Percentiles rank a stretch among this genome's conserved stretches.
These are phyloP conservation scores for Cucumis melo DNA, from an alignment of 306 rosid genomes.

Conservation along the genomic window DNA sequence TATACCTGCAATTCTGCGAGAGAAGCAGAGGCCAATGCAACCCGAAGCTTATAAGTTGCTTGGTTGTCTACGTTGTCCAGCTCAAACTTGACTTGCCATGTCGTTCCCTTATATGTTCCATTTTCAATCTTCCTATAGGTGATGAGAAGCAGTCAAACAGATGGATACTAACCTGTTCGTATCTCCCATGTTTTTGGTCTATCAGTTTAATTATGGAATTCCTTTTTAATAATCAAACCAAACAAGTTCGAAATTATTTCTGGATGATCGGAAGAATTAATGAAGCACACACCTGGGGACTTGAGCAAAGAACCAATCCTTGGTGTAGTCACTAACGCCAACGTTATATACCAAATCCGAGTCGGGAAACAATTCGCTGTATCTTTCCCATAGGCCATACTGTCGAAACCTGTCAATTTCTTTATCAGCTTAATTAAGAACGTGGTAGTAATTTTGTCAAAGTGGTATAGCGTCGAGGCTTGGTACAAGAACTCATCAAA, in stretches of 20 bases:
- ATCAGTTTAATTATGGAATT: too few relatives aligned
- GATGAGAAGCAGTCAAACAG: neutral
- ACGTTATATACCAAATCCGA: slow-evolving; percentile 29
- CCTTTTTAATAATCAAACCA: neutral
- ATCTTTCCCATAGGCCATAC: slow-evolving; percentile 45
- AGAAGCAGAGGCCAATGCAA: slow-evolving; percentile 79
- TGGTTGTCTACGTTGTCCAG: slow-evolving; percentile 30
- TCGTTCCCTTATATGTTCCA: slow-evolving; percentile 73
- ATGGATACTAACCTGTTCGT: neutral
- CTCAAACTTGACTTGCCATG: slow-evolving; percentile 78
- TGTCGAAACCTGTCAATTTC: slow-evolving; percentile 28
- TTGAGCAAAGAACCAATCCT: slow-evolving; percentile 46
- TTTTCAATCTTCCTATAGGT: slow-evolving; percentile 49
- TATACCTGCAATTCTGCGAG: slow-evolving; percentile 67
- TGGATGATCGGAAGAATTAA: neutral
- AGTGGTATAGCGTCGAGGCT: too few relatives aligned
- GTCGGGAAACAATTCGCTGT: slow-evolving; percentile 26
- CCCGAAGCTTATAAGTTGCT: slow-evolving; percentile 43
- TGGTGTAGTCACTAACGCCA: slow-evolving; percentile 28
- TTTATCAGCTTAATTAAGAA: neutral
- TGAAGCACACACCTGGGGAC: slow-evolving; percentile 21
- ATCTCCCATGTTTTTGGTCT: neutral
- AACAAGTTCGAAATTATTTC: neutral
- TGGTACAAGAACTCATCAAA: too few relatives aligned
- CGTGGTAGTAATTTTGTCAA: too few relatives aligned